A percentile compares a stretch with the other conserved stretches of the same genome.
phyloP scores from a whole-genome alignment of 23 red algal species.

The Gracilaria domingensis region DNA sequence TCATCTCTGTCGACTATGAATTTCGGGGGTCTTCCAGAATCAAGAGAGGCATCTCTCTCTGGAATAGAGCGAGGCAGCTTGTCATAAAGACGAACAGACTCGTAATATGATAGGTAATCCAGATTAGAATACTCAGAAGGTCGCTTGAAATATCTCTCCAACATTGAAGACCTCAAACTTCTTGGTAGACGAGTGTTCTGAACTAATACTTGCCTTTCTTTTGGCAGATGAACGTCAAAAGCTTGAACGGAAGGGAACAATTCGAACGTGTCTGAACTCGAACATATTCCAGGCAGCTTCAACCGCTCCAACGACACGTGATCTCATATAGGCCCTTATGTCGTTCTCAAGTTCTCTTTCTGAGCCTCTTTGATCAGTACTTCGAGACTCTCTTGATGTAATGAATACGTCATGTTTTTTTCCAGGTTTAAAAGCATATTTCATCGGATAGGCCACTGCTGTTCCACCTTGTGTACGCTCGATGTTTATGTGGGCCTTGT shows the following conservation, averaged over 20 bases:
- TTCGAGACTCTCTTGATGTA: no score
- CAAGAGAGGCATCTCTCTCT: background rate
- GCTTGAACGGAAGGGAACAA: background rate
- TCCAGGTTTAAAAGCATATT: no score
- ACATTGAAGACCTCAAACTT: background rate
- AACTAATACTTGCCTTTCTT: no score
- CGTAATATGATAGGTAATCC: no score
- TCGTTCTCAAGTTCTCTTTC: no score
- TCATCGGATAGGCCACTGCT: no score
- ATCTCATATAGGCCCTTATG: background rate
- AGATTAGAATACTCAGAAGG: background rate
- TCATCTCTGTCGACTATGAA: background rate
- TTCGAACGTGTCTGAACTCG: background rate
- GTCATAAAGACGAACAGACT: background rate
- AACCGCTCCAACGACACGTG: background rate
- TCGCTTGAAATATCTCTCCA: slow-evolving; percentile 8
- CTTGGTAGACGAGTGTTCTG: no score
- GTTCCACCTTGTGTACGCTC: no score
- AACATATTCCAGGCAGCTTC: slow-evolving; percentile 6
- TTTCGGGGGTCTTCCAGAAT: background rate
- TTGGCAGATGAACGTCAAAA: no score
- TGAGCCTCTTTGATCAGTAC: no score
- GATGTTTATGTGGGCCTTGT: no score
- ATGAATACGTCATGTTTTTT: no score
- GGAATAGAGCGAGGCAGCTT: background rate